Base-by-base conservation (phyloP, 495 filamentous ascomycete genomes). In the Patellaria atrata region DNA sequence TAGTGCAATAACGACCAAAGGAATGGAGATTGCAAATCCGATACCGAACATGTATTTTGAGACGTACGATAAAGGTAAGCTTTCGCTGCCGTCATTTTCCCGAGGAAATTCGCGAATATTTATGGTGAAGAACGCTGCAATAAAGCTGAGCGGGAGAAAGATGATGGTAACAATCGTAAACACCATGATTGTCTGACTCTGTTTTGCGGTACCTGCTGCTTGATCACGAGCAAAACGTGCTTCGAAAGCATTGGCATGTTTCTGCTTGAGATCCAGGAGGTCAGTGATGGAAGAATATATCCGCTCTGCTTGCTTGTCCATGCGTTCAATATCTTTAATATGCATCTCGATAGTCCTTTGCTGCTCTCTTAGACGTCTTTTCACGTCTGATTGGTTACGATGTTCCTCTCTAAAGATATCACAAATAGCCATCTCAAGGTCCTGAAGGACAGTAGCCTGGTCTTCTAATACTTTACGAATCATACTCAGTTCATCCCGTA, bases 101-200 rank as follows among this genome's bases (percentile, higher is more conserved):
- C 54, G 52, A 2, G 53, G 58, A 29, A 70, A 80, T 33, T 77
- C 68, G 9, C 48, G 40, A 31, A 80, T 54, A 30, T 75, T 71
- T 48, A 80, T 76, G 0, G 74, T 67, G 52, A 79, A 79, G 29
- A 80, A 67, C 1, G 70, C 67, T 0, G 71, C 64, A 40, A 80
- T 77, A 49, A 82, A 82, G 3, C 64, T 70, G 33, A 79, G 50
- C 0, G 75, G 75, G 3, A 82, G 55, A 58, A 79, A 79, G 20
- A 79, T 51, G 29, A 77, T 77, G 0, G 73, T 78, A 5, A 79
- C 75, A 39, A 79, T 71, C 4, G 77, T 83, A 42, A 82, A 82
- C 5, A 82, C 67, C 65, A 83, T 73, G 38, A 81, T 73, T 3
- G 74, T 79, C 43, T 78, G 73, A n/a, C 67, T 65, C 46, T 82